phyloP scores from a whole-genome alignment of 805 yeast species.

The Candida suzukii region DNA sequence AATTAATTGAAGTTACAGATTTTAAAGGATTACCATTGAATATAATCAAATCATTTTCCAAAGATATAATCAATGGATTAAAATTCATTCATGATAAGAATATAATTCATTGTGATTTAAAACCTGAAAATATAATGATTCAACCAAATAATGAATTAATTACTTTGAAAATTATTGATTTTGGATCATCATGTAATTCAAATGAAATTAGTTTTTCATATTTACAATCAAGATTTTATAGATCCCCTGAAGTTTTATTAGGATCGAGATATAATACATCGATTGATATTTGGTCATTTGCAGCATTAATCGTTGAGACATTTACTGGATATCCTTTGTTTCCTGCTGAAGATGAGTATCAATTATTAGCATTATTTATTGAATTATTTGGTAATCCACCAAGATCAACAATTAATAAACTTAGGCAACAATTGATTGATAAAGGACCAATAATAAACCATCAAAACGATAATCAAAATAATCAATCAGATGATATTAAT shows the following conservation, averaged over 20 bases:
- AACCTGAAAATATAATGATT: constrained; percentile 75
- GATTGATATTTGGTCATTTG: constrained; percentile 87
- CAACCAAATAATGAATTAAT: constrained; percentile 29
- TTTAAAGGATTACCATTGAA: constrained; percentile 42
- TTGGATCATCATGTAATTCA: constrained; percentile 57
- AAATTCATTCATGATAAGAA: constrained; percentile 46
- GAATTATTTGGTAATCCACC: constrained; percentile 43
- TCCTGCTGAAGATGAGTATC: constrained; percentile 43
- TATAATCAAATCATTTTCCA: constrained; percentile 37
- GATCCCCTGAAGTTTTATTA: constrained; percentile 72
- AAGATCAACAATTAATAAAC: constrained; percentile 28
- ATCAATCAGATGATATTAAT: constrained; percentile 9
- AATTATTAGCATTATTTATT: constrained; percentile 35
- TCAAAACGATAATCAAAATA: background rate
- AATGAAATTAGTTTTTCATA: constrained; percentile 41
- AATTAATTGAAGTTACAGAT: constrained; percentile 42
- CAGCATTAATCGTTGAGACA: constrained; percentile 86
- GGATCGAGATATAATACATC: constrained; percentile 54
- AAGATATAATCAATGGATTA: constrained; percentile 53
- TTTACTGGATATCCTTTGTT: constrained; percentile 48
- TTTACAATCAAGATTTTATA: constrained; percentile 59
- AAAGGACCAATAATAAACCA: constrained; percentile 25
- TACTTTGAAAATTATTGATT: constrained; percentile 65
- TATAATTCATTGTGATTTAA: constrained; percentile 78
- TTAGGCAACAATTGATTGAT: constrained; percentile 30